These are phyloP conservation scores for Cucurbita argyrosperma DNA, from an alignment of 306 rosid species.

Conservation along the genomic window DNA sequence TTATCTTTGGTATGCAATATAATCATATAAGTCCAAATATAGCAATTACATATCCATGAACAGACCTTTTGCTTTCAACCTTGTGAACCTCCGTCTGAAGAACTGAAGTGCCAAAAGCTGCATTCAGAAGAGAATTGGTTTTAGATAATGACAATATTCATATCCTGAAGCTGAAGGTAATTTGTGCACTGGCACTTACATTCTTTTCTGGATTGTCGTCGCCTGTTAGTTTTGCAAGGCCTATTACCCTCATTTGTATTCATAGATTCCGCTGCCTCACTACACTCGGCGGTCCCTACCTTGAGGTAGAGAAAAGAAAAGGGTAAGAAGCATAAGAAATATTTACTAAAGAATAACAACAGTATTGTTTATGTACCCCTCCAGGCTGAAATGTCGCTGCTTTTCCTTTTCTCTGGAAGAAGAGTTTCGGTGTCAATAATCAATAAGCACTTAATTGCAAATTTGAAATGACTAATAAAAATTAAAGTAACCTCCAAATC, in stretches of 20 bases:
- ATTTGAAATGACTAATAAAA: not conserved
- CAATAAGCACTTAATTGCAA: not conserved
- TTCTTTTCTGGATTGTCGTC: constrained; percentile 28
- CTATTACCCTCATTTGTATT: constrained; percentile 11
- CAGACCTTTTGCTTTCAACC: constrained; percentile 38
- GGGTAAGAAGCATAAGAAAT: not conserved
- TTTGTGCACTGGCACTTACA: constrained; percentile 25
- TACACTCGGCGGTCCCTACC: constrained; percentile 21
- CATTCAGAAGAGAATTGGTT: constrained; percentile 2
- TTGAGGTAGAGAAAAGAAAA: constrained; percentile 11
- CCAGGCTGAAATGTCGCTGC: constrained; percentile 13
- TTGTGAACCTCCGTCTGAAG: constrained; percentile 20
- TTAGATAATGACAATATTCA: not conserved
- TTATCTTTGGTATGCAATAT: constrained; percentile 10
- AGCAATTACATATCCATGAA: constrained; percentile 11
- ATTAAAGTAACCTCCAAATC: constrained; percentile 37
- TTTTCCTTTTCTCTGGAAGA: constrained; percentile 20
- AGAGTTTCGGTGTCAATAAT: not conserved
- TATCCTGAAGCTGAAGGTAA: not conserved
- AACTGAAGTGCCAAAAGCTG: constrained; percentile 40
- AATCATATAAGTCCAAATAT: constrained; percentile 6
- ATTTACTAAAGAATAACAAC: not conserved
- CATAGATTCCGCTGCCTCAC: constrained; percentile 22
- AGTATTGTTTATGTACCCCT: constrained; percentile 24
- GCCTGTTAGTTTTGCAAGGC: constrained; percentile 21